Conservation (phyloP, 75 land plant species). For the Selaginella moellendorffii region DNA sequence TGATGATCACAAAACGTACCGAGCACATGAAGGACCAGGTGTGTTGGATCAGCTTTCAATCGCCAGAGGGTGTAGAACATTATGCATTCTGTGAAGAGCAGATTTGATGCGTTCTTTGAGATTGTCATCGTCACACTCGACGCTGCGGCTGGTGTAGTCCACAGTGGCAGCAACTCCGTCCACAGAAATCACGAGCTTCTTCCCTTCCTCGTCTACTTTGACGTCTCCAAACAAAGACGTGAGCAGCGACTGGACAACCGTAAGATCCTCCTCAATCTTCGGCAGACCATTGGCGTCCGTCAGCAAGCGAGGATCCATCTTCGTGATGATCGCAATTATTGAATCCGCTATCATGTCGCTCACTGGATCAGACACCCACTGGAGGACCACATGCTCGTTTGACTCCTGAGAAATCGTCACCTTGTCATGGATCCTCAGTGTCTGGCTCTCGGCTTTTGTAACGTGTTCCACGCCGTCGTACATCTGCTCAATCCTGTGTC, state of each 20-base stretch:
- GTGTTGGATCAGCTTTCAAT: too few species aligned
- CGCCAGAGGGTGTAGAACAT: constrained; percentile 44
- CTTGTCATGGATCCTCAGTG: constrained; percentile 58
- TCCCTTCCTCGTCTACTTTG: constrained; percentile 46
- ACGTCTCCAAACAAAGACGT: constrained; percentile 88
- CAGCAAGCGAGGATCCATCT: constrained; percentile 48
- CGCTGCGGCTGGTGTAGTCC: constrained; percentile 51
- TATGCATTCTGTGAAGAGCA: constrained; percentile 62
- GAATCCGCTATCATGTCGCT: constrained; percentile 98
- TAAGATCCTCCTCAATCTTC: not conserved
- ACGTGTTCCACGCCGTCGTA: constrained; percentile 73
- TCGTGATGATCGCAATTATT: constrained; percentile 72
- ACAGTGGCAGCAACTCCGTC: constrained; percentile 75
- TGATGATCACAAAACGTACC: too few species aligned
- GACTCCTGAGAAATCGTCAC: constrained; percentile 73
- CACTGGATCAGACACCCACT: constrained; percentile 86
- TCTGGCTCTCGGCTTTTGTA: constrained; percentile 38
- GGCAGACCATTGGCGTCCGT: not conserved
- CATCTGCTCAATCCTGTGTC: constrained; percentile 64
- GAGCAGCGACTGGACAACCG: constrained; percentile 51
- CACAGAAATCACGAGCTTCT: constrained; percentile 49
- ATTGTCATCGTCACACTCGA: constrained; percentile 64
- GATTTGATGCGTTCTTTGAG: constrained; percentile 69
- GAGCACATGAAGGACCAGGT: too few species aligned
- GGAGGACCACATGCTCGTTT: constrained; percentile 50